Percentiles rank a stretch among this genome's conserved stretches.
phyloP scores from a whole-genome alignment of 2,329 filamentous ascomycete genomes.

The Ploettnerulaceae sp. region DNA sequence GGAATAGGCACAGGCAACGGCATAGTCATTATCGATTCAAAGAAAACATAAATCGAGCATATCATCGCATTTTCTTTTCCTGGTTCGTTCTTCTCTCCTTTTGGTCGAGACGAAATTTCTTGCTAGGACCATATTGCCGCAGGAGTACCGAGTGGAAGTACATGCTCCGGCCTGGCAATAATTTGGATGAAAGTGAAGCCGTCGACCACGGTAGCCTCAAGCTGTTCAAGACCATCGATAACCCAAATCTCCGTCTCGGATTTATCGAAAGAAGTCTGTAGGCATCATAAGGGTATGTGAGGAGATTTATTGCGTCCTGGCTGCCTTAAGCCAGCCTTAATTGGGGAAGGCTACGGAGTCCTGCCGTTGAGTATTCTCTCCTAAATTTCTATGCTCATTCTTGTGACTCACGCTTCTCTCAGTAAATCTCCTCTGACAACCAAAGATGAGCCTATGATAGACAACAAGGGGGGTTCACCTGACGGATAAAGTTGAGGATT shows the following conservation, averaged over 20 bases:
- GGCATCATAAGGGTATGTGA: constrained; percentile 9
- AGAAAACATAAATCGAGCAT: too few species aligned
- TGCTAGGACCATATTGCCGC: too few species aligned
- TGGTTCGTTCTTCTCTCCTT: too few species aligned
- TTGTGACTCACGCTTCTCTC: constrained; percentile 24
- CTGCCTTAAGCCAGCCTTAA: too few species aligned
- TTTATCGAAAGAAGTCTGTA: too few species aligned
- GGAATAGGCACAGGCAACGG: constrained; percentile 16
- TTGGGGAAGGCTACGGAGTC: too few species aligned
- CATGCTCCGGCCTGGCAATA: not conserved
- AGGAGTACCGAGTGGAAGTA: constrained; percentile 1
- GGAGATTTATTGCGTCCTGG: constrained; percentile 22
- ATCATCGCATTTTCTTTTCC: not conserved
- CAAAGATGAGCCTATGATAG: not conserved
- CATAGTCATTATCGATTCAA: not conserved
- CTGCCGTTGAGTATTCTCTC: constrained; percentile 14
- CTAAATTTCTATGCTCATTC: constrained; percentile 9
- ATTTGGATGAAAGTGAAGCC: constrained; percentile 8
- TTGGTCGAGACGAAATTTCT: too few species aligned
- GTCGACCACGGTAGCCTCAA: constrained; percentile 6
- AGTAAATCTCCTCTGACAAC: not conserved
- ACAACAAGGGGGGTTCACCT: constrained; percentile 14
- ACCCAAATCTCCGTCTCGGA: constrained; percentile 2
- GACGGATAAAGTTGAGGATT: not conserved
- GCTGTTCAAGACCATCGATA: not conserved